Conservation (phyloP, 2,329 filamentous ascomycete genomes). For the Verticillium alfalfae region DNA sequence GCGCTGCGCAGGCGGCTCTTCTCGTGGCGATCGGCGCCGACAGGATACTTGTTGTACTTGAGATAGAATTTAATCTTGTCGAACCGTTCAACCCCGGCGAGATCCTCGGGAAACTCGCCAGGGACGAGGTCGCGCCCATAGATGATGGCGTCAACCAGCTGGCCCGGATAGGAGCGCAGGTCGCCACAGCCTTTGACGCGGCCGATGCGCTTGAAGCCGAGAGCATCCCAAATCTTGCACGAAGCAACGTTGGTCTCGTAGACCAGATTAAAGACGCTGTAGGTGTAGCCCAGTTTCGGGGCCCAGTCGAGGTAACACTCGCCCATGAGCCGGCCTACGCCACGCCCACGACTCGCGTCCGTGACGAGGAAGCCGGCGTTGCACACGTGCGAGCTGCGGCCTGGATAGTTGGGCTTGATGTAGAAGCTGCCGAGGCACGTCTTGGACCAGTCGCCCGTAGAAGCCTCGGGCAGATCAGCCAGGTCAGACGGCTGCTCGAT, state of each 20-base stretch:
- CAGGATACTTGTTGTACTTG: conserved; percentile 88
- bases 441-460: conserved; percentile 69
- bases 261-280: conserved; percentile 90
- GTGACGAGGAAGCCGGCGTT: conserved; percentile 78
- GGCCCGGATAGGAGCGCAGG: conserved; percentile 62
- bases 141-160: conserved; percentile 70
- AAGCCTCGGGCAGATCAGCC: conserved; percentile 16
- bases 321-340: conserved; percentile 70
- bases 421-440: conserved; percentile 87
- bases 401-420: conserved; percentile 90
- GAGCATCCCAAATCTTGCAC: conserved; percentile 84
- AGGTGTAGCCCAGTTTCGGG: conserved; percentile 77
- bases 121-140: conserved; percentile 62
- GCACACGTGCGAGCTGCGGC: conserved; percentile 84
- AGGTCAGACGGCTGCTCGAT: conserved; percentile 58
- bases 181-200: conserved; percentile 69
- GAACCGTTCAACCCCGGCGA: conserved; percentile 91
- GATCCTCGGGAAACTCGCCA: conserved; percentile 64
- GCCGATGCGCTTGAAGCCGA: conserved; percentile 89
- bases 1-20: conserved; percentile 92
- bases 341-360: conserved; percentile 65
- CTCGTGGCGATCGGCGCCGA: conserved; percentile 87
- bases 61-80: conserved; percentile 98
- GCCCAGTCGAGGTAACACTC: conserved; percentile 75
- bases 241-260: conserved; percentile 92